These are phyloP conservation scores for Lactarius deliciosus DNA, from an alignment of 768 basidiomycete species.

Conservation along the genomic window DNA sequence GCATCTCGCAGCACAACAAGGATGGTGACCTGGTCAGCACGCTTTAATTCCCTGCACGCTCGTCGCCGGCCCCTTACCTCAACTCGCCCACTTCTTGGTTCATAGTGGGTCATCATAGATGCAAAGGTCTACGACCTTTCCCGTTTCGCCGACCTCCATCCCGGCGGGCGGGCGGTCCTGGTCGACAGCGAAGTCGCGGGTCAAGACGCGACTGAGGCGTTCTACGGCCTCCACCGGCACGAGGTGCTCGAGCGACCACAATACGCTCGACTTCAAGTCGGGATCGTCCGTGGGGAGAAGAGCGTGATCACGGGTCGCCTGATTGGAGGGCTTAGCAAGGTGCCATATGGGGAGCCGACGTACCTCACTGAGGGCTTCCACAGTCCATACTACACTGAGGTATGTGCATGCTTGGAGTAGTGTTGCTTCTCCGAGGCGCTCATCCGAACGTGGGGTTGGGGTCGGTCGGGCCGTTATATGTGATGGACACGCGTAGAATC, in stretches of 20 bases:
- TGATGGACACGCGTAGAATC: slow-evolving; percentile 51
- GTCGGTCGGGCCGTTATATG: slow-evolving; percentile 54
- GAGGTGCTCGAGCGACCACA: slow-evolving; percentile 77
- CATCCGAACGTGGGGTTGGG: slow-evolving; percentile 43
- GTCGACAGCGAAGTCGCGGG: slow-evolving; percentile 50
- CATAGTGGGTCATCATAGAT: slow-evolving; percentile 79
- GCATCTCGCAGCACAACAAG: slow-evolving; percentile 69
- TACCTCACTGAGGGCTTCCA: slow-evolving; percentile 70
- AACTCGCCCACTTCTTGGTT: neutral
- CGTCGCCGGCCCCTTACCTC: neutral
- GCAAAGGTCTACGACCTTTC: slow-evolving; percentile 80
- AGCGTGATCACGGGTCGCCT: slow-evolving; percentile 49
- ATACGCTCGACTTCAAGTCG: slow-evolving; percentile 69
- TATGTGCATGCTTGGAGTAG: slow-evolving; percentile 33
- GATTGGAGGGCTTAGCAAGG: slow-evolving; percentile 60
- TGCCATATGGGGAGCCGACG: slow-evolving; percentile 85
- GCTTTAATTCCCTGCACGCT: neutral
- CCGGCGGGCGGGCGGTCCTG: slow-evolving; percentile 78
- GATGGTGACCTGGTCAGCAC: slow-evolving; percentile 72
- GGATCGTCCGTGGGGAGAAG: slow-evolving; percentile 60
- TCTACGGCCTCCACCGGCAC: slow-evolving; percentile 82
- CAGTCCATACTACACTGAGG: slow-evolving; percentile 77
- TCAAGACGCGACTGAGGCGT: slow-evolving; percentile 81
- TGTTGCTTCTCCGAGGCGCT: neutral
- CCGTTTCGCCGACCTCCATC: slow-evolving; percentile 81